Evolutionary conservation across 805 yeast species (phyloP), one percentile per base, ranked within the genome.

Genomic region (Debaryomyces maramus): DNA sequence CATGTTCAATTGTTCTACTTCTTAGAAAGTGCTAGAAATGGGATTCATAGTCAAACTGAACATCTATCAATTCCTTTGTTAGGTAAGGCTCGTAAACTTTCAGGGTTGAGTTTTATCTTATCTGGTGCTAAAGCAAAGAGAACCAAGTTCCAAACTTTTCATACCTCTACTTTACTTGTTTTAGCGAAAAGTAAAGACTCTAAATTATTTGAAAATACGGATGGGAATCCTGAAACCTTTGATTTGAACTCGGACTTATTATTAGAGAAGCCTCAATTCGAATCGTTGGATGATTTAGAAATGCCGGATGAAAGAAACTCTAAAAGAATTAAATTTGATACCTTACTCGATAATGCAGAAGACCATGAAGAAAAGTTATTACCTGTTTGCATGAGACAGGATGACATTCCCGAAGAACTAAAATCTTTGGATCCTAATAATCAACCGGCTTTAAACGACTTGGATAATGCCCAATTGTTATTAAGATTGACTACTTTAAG

Each of bases 121-220:
- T 85, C 97, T 1, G 98, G 98, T 49, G 86, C 93, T 40, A 81
- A 81, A 50, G 97, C 96, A 7, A 84, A 81, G 56, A 73, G 93
- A 55, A 91, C 98, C 3, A 86, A 86, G 59, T 87, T 70, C 58
- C 98, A 91, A 63, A 73, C 73, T 34, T 73, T 70, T 23, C 78
- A 82, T n/a, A 77, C 83, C 18, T 77, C 96, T 0, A 80, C 88
- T 28, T 73, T 91, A 44, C 75, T 90, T 11, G 77, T 88, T 18
- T 63, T 91, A 15, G 98, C 98, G 1, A 75, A 78, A 40, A 70
- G 78, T 36, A 55, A 63, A 16, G 56, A 53, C 1, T 40, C 60
- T 19, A 43, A 55, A 8, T 49, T 63, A 11, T 61, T 47, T 36
- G 55, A 53, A 21, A 45, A 34, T 15, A 46, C 39, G n/a, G 47